Evolutionary conservation across 2,329 filamentous ascomycete species (phyloP).

Genomic region (Colletotrichum sublineola): DNA sequence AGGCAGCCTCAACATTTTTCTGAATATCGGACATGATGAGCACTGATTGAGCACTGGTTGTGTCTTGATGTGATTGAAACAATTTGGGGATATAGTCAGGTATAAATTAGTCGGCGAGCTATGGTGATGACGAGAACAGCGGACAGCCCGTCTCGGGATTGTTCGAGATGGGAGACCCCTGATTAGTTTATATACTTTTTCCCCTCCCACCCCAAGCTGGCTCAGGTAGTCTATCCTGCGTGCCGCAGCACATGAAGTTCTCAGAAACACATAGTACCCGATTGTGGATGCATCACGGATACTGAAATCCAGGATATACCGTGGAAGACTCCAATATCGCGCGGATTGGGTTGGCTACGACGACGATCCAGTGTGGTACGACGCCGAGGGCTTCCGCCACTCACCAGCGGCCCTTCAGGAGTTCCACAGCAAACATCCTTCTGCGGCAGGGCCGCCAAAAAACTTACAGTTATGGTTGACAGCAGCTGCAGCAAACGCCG

Average conservation of each 20-base stretch:
- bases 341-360: too few relatives aligned
- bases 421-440: too few relatives aligned
- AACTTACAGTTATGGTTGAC: too few relatives aligned
- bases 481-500: too few relatives aligned
- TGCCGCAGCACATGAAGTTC: background rate
- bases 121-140: background rate
- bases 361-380: too few relatives aligned
- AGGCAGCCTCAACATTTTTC: conserved; percentile 41
- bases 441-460: too few relatives aligned
- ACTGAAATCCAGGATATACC: too few relatives aligned
- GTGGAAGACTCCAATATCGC: too few relatives aligned
- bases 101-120: background rate
- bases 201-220: conserved; percentile 7
- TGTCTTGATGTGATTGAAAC: background rate
- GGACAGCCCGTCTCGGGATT: conserved; percentile 2
- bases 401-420: too few relatives aligned
- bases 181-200: conserved; percentile 21
- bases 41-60: background rate
- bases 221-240: too few relatives aligned
- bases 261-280: conserved; percentile 11
- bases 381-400: too few relatives aligned
- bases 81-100: background rate
- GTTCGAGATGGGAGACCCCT: conserved; percentile 11
- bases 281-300: conserved; percentile 38
- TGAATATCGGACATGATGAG: conserved; percentile 37